Evolutionary conservation across 768 basidiomycete species (phyloP).

Genomic region (Amanita polypyramis): DNA sequence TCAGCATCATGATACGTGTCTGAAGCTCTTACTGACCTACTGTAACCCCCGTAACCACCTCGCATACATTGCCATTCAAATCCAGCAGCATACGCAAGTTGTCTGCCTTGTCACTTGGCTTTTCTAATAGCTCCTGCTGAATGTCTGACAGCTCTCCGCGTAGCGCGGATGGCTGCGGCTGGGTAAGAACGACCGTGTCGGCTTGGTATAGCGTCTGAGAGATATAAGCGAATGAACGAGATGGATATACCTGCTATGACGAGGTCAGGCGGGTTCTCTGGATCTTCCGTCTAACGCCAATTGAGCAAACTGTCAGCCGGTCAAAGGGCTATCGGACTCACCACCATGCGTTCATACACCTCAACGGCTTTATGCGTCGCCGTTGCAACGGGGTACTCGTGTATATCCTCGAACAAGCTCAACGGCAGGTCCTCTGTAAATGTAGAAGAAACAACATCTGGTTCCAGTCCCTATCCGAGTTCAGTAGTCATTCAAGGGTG

Average conservation of each 20-base stretch:
- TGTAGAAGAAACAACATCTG: slow-evolving; percentile 32
- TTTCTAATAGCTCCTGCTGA: slow-evolving; percentile 78
- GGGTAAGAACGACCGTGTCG: slow-evolving; percentile 91
- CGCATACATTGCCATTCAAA: slow-evolving; percentile 77
- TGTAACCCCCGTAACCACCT: slow-evolving; percentile 87
- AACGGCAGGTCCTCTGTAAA: background rate
- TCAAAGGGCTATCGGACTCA: slow-evolving; percentile 9
- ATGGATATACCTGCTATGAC: slow-evolving; percentile 4
- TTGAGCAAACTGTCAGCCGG: background rate
- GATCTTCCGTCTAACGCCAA: slow-evolving; percentile 17
- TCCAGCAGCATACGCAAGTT: slow-evolving; percentile 83
- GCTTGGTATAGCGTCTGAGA: slow-evolving; percentile 33
- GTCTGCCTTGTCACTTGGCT: slow-evolving; percentile 70
- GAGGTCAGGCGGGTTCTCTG: slow-evolving; percentile 27
- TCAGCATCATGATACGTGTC: background rate
- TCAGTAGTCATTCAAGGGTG: background rate
- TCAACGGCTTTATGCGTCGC: slow-evolving; percentile 24
- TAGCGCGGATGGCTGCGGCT: slow-evolving; percentile 50
- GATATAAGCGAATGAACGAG: background rate
- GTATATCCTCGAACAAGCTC: slow-evolving; percentile 9
- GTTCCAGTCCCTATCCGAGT: slow-evolving; percentile 25
- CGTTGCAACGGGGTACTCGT: slow-evolving; percentile 30
- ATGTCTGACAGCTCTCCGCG: slow-evolving; percentile 39
- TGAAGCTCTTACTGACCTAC: slow-evolving; percentile 41
- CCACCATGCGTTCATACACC: slow-evolving; percentile 27